Evolutionary conservation across 257 asterid genomes (phyloP).

Genomic region (Nicotiana paniculata): DNA sequence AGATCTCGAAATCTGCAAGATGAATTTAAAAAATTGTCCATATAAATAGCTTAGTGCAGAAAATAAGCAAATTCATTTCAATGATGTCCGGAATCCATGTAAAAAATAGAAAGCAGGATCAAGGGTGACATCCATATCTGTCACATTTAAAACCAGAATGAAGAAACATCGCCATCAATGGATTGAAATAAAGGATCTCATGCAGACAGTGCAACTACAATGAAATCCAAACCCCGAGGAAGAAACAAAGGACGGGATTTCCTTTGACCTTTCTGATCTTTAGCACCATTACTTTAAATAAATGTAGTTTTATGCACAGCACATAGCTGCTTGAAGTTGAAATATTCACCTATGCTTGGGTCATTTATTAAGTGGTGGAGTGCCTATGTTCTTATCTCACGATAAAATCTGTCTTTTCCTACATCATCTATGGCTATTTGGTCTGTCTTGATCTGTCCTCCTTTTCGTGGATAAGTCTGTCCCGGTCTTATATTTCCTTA

Average conservation of each 20-base stretch:
- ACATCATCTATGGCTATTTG: neutral
- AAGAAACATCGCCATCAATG: neutral
- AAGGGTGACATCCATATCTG: neutral
- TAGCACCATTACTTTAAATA: neutral
- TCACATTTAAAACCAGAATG: neutral
- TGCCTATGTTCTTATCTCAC: neutral
- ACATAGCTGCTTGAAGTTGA: neutral
- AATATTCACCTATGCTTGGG: neutral
- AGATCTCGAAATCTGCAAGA: constrained; percentile 43
- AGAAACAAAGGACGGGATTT: neutral
- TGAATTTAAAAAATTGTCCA: neutral
- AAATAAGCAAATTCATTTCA: neutral
- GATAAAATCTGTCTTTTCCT: neutral
- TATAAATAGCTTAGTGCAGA: neutral
- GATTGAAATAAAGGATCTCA: neutral
- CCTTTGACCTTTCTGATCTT: neutral
- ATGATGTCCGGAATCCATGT: neutral
- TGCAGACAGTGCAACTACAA: neutral
- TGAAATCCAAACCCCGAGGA: neutral
- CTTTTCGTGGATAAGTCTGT: neutral
- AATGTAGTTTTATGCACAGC: neutral
- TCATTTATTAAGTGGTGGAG: neutral
- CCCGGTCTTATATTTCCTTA: neutral
- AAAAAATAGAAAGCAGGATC: neutral
- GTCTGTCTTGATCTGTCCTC: neutral